Conservation (phyloP, 371 early-diverging fungal species). For the Mortierella sp. region DNA sequence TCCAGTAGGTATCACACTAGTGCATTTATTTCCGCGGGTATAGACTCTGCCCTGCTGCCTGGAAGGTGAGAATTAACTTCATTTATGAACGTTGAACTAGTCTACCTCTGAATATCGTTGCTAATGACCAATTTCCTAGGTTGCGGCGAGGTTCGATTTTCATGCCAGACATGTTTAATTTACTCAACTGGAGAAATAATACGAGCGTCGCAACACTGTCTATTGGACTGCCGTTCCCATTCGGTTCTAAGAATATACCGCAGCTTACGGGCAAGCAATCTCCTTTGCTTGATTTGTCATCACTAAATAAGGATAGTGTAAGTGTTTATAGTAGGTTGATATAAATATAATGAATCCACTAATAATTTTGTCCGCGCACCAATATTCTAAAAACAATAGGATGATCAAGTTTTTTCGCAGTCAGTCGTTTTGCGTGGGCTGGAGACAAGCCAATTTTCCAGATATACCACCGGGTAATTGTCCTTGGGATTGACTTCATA, state of each 20-base stretch:
- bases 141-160: conserved; percentile 57
- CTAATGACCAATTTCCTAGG: conserved; percentile 27
- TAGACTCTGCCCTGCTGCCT: conserved; percentile 72
- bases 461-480: conserved; percentile 39
- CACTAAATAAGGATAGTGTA: conserved; percentile 23
- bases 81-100: neutral
- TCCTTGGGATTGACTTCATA: neutral
- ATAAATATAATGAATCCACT: neutral
- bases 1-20: conserved; percentile 73
- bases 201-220: conserved; percentile 63
- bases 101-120: neutral
- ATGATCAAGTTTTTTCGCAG: conserved; percentile 51
- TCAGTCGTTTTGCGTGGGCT: conserved; percentile 49
- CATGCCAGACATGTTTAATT: conserved; percentile 59
- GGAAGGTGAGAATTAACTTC: conserved; percentile 58
- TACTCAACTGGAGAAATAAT: conserved; percentile 63
- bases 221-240: conserved; percentile 63
- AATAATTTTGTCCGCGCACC: neutral
- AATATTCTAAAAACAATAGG: conserved; percentile 8
- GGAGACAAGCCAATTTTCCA: conserved; percentile 40
- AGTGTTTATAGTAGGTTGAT: neutral
- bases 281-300: conserved; percentile 43
- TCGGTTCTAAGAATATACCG: conserved; percentile 45
- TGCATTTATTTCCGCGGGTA: conserved; percentile 72
- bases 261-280: conserved; percentile 29